Percentiles rank a stretch among this genome's conserved stretches.
Conservation (phyloP, 345 rosid species). For the Pseudoturritis turrita region DNA sequence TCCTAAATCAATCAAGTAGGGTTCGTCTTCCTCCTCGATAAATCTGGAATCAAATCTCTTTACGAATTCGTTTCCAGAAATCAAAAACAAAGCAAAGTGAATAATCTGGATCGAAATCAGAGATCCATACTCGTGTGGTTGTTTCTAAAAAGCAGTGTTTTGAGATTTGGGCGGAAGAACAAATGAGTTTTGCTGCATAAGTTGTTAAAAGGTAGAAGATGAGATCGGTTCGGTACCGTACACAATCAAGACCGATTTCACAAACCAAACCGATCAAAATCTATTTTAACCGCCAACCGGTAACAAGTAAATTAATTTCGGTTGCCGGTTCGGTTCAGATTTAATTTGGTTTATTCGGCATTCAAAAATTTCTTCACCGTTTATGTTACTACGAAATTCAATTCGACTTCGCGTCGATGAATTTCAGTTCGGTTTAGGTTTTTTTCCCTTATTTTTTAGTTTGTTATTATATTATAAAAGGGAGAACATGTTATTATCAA, state of each 20-base stretch:
- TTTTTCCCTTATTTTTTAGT: no score
- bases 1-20: slow-evolving; percentile 10
- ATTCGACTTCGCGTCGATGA: no score
- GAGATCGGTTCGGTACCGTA: slow-evolving; percentile 10
- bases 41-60: background rate
- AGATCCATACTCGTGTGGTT: background rate
- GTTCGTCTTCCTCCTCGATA: slow-evolving; percentile 9
- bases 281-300: background rate
- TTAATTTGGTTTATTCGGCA: no score
- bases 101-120: slow-evolving; percentile 27
- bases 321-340: no score
- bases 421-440: no score
- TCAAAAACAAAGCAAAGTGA: background rate
- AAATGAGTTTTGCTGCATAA: background rate
- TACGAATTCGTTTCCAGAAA: background rate
- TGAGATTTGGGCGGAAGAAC: slow-evolving; percentile 32
- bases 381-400: no score
- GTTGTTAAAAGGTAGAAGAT: background rate
- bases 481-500: no score
- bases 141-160: background rate
- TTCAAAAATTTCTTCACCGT: no score
- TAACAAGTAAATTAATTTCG: no score
- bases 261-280: background rate
- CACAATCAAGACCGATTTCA: background rate
- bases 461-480: no score